Percentiles rank a stretch among this genome's conserved stretches.
These are phyloP conservation scores for Boletus eberwhitei DNA, from an alignment of 768 basidiomycete genomes.

Conservation along the genomic window DNA sequence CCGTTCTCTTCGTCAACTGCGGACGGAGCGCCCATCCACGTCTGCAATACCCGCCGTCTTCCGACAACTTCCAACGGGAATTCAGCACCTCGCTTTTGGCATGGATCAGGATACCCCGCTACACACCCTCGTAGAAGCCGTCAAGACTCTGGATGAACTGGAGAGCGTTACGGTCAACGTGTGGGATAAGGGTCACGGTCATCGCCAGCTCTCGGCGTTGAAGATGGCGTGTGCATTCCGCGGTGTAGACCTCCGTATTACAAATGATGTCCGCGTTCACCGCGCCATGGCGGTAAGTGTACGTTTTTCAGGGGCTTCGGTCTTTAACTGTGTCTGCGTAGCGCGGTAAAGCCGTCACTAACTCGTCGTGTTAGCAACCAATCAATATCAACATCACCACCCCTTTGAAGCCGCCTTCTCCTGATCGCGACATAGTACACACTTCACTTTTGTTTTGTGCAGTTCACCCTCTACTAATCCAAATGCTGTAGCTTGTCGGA, in stretches of 20 bases:
- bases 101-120: slow-evolving; percentile 54
- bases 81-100: slow-evolving; percentile 60
- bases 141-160: slow-evolving; percentile 45
- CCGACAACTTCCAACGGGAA: slow-evolving; percentile 44
- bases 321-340: slow-evolving; percentile 16
- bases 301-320: slow-evolving; percentile 8
- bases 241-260: slow-evolving; percentile 54
- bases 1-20: slow-evolving; percentile 48
- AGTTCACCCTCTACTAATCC: slow-evolving; percentile 6
- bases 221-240: slow-evolving; percentile 62
- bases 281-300: slow-evolving; percentile 49
- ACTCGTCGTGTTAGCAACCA: slow-evolving; percentile 18
- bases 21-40: slow-evolving; percentile 53
- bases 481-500: slow-evolving; percentile 17
- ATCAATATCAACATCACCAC: neutral
- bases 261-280: slow-evolving; percentile 50
- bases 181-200: slow-evolving; percentile 48
- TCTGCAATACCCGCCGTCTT: slow-evolving; percentile 38
- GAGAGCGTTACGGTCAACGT: slow-evolving; percentile 51
- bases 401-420: neutral
- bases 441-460: slow-evolving; percentile 1
- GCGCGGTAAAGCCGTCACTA: slow-evolving; percentile 17
- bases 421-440: neutral
- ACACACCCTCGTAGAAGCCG: slow-evolving; percentile 50
- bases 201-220: slow-evolving; percentile 50